phyloP scores from a whole-genome alignment of 352 stramenopile genomes.

The Elongisporangium anandrum region DNA sequence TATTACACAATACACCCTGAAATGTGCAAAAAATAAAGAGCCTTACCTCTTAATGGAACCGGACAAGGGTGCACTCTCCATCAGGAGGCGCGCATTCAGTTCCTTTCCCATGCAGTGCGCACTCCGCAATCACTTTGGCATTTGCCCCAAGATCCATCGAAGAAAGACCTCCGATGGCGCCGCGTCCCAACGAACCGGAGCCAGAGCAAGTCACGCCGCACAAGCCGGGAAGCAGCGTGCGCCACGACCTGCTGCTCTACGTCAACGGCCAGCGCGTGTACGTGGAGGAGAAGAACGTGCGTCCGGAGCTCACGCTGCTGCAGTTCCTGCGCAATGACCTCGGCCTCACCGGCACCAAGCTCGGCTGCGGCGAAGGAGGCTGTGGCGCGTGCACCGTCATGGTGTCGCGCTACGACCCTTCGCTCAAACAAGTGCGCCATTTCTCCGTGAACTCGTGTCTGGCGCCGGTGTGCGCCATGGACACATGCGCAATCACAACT shows the following conservation, averaged over 20 bases:
- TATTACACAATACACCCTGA: neutral
- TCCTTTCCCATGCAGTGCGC: neutral
- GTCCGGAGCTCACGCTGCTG: constrained; percentile 76
- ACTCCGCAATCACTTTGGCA: neutral
- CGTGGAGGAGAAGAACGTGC: constrained; percentile 42
- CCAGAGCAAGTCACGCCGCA: neutral
- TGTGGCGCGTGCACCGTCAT: constrained; percentile 97
- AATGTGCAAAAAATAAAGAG: neutral
- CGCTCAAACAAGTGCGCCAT: constrained; percentile 43
- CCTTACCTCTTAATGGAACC: neutral
- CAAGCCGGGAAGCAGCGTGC: constrained; percentile 10
- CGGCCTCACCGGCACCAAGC: constrained; percentile 77
- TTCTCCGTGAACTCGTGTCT: constrained; percentile 88
- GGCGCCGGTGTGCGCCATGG: constrained; percentile 74
- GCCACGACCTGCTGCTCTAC: constrained; percentile 62
- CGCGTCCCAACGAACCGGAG: neutral
- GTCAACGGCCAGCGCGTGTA: constrained; percentile 63
- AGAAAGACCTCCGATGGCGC: neutral
- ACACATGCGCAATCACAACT: constrained; percentile 82
- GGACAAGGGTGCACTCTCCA: neutral
- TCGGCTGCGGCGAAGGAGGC: constrained; percentile 93
- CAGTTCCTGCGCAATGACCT: constrained; percentile 76
- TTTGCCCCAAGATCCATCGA: neutral
- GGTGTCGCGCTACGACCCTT: constrained; percentile 67
- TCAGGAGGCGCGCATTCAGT: neutral